Evolutionary conservation across 225 moss, liverwort and hornwort species (phyloP), one percentile per base, ranked within the genome.

Genomic region (Sphagnum contortum): DNA sequence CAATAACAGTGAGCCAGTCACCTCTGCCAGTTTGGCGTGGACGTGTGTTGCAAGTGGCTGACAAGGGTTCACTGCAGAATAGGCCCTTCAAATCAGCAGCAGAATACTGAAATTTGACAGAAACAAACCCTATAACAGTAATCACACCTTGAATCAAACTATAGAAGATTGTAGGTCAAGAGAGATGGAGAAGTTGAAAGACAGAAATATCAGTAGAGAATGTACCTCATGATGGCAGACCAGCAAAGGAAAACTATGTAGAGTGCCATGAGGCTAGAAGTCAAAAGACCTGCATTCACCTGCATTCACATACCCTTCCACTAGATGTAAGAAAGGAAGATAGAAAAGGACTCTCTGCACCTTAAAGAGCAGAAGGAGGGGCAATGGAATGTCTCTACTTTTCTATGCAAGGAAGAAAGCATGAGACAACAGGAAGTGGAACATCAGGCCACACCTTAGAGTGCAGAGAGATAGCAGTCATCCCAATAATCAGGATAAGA

Each of bases 1-100:
- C 94, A 69, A 98, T 71, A 53, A 98, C 56, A 47, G 90, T 98
- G 14, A 98, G 85, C 87, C 83, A 89, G 69, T 98, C 96, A 71
- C 80, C 89, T 68, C 67, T 87, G 58, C 96, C 96, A 65, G 85
- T 84, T 86, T 98, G 96, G 59, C 96, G 87, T 55, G 83, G 74
- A 72, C 93, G 78, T 3, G 96, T 98, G 65, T 98, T 98, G 80
- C 96, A 98, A 50, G 87, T 77, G 67, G 61, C 89, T 11, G 87
- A 68, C 47, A 85, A 68, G 9, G 96, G 96, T 71, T 98, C 96
- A 81, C 96, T 94, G 77, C 69, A 75, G 29, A 29, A 29, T 29
- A 29, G 29, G 29, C 46, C 44, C 56, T 51, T 64, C 83, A 55
- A 68, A 63, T 47, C 8, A 48, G 45, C 63, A 52, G 71, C 50